Evolutionary conservation across 805 yeast genomes (phyloP).

Genomic region (Kockiozyma suomiensis): DNA sequence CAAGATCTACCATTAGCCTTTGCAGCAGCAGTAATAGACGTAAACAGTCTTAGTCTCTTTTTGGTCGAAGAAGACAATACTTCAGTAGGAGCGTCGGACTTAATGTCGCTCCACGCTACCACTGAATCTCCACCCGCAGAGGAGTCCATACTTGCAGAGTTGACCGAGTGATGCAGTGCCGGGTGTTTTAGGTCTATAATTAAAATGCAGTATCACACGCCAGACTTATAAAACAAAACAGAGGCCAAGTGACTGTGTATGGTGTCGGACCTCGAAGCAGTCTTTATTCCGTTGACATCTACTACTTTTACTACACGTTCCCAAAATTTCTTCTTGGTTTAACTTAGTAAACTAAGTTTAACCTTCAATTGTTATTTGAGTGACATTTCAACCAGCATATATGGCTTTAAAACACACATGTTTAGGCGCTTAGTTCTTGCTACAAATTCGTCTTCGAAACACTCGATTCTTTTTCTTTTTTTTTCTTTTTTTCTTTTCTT

Average conservation of each 20-base stretch:
- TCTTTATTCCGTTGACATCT: neutral
- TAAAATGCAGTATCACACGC: neutral
- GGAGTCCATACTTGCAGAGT: constrained; percentile 10
- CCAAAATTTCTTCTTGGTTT: neutral
- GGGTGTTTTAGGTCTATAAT: neutral
- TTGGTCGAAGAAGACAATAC: constrained; percentile 32
- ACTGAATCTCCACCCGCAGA: constrained; percentile 11
- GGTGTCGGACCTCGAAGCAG: neutral
- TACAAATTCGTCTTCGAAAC: neutral
- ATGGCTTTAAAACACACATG: neutral
- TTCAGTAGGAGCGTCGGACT: constrained; percentile 18
- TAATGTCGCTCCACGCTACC: constrained; percentile 26
- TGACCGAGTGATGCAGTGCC: neutral
- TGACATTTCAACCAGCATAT: neutral
- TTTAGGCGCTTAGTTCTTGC: no score
- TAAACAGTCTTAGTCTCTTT: constrained; percentile 22
- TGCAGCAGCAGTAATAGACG: constrained; percentile 21
- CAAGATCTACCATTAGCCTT: constrained; percentile 18
- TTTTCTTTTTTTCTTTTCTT: constrained; percentile 13
- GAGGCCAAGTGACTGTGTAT: neutral
- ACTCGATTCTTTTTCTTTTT: neutral
- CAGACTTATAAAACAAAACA: neutral
- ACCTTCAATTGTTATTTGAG: no score
- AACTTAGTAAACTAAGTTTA: no score
- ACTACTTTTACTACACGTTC: neutral